Evolutionary conservation across 1,284 basidiomycete genomes (phyloP).

Genomic region (Rhizoctonia solani): DNA sequence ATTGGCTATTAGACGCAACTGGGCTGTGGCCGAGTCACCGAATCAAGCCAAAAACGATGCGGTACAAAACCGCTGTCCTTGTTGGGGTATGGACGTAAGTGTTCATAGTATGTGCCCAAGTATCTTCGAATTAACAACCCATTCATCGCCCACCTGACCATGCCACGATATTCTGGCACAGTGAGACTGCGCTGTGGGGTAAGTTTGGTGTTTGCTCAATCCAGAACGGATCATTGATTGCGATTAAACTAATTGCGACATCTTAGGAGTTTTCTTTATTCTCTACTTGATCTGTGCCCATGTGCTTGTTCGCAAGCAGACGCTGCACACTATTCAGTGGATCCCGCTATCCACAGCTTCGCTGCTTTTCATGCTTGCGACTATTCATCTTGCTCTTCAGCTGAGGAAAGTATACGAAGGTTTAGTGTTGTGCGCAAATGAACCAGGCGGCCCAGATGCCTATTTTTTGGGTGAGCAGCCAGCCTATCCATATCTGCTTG

Average conservation of each 20-base stretch:
- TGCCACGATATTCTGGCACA: not conserved
- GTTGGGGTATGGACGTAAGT: conserved; percentile 29
- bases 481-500: not conserved
- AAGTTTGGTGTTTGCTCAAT: not conserved
- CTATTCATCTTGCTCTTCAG: not conserved
- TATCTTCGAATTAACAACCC: not conserved
- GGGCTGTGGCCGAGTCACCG: not conserved
- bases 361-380: conserved; percentile 4
- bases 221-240: not conserved
- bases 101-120: not conserved
- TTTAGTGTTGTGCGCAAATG: not conserved
- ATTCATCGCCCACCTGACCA: not conserved
- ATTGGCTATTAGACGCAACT: not conserved
- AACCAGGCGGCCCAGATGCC: not conserved
- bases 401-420: conserved; percentile 22
- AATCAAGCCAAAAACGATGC: conserved; percentile 2
- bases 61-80: conserved; percentile 13
- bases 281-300: conserved; percentile 9
- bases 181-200: conserved; percentile 24
- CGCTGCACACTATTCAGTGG: conserved; percentile 13
- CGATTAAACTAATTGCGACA: not conserved
- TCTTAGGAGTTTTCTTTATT: conserved; percentile 12
- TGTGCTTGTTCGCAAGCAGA: conserved; percentile 6
- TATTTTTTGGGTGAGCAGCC: conserved; percentile 8
- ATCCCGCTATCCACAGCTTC: conserved; percentile 9